phyloP scores from a whole-genome alignment of 345 rosid species.

The Clarkia xantiana region DNA sequence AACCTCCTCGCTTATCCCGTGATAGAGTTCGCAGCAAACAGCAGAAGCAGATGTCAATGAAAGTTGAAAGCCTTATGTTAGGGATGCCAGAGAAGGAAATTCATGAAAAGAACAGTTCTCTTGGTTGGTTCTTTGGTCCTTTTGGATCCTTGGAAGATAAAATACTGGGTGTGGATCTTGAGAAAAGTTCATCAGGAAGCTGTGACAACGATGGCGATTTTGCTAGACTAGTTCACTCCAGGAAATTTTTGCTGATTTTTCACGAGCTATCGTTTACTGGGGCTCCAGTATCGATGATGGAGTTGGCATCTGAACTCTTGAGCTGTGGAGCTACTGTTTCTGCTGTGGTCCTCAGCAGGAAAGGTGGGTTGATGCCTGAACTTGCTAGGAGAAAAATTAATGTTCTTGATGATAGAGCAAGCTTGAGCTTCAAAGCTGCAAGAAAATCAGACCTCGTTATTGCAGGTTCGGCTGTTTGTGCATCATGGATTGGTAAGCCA shows the following conservation, averaged over 20 bases:
- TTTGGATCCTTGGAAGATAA: slow-evolving; percentile 61
- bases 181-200: slow-evolving; percentile 51
- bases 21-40: slow-evolving; percentile 25
- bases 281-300: slow-evolving; percentile 91
- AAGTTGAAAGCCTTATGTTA: slow-evolving; percentile 8
- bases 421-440: slow-evolving; percentile 71
- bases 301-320: slow-evolving; percentile 82
- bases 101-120: slow-evolving; percentile 48
- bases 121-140: slow-evolving; percentile 66
- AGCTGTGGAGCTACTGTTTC: slow-evolving; percentile 93
- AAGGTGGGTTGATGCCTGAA: slow-evolving; percentile 74
- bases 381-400: slow-evolving; percentile 68
- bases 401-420: slow-evolving; percentile 73
- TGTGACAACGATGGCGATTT: slow-evolving; percentile 71
- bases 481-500: slow-evolving; percentile 85
- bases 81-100: slow-evolving; percentile 43
- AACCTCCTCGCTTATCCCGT: slow-evolving; percentile 5
- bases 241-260: slow-evolving; percentile 68
- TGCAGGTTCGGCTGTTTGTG: slow-evolving; percentile 94
- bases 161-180: slow-evolving; percentile 66
- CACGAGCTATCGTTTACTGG: slow-evolving; percentile 95
- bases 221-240: slow-evolving; percentile 74
- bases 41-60: slow-evolving; percentile 32
- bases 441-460: slow-evolving; percentile 78
- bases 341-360: slow-evolving; percentile 79